Conservation (phyloP, 2,329 filamentous ascomycete genomes). For the Pseudogymnoascus sp. region DNA sequence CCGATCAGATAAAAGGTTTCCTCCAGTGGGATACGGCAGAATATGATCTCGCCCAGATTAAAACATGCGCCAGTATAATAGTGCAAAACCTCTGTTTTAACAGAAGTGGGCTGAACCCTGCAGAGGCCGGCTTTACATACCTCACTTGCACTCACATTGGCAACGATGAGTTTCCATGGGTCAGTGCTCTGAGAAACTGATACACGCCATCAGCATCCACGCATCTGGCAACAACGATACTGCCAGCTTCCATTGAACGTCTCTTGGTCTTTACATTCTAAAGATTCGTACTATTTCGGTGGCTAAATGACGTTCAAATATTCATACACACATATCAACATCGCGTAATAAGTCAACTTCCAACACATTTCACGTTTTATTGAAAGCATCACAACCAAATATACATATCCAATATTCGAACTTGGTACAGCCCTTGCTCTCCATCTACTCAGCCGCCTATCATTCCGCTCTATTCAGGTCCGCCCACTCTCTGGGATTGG, state of each 20-base stretch:
- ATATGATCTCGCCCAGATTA: conserved; percentile 18
- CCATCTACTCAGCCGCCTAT: background rate
- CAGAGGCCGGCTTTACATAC: conserved; percentile 17
- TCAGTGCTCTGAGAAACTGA: background rate
- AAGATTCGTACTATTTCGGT: background rate
- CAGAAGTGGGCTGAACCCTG: conserved; percentile 18
- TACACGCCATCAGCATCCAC: background rate
- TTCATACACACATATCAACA: background rate
- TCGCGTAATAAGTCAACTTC: too few relatives aligned
- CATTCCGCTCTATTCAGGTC: background rate
- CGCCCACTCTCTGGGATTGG: background rate
- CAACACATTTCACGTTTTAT: background rate
- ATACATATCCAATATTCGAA: background rate
- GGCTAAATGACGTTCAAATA: background rate
- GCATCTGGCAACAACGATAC: background rate
- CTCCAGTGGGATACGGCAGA: conserved; percentile 2
- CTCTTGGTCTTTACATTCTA: background rate
- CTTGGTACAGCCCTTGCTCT: background rate
- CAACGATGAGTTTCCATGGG: conserved; percentile 21
- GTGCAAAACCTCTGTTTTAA: conserved; percentile 19
- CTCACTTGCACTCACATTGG: conserved; percentile 22
- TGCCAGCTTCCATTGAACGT: background rate
- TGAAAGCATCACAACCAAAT: background rate
- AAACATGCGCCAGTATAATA: conserved; percentile 16
- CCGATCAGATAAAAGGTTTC: conserved; percentile 6